Conservation (phyloP, 805 yeast genomes). For the Candida xiaguanensis region DNA sequence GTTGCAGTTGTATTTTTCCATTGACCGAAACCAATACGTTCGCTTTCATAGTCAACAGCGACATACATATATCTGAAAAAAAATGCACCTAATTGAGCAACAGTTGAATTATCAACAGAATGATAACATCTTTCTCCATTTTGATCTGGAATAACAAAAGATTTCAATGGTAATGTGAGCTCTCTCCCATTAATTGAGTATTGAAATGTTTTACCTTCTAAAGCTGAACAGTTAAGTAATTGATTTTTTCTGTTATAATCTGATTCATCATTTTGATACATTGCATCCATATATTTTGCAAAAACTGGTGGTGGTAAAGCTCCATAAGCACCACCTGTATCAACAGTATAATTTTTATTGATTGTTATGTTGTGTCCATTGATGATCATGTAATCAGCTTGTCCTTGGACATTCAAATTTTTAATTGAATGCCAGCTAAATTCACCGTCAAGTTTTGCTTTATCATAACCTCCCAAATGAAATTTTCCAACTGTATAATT, state of each 20-base stretch:
- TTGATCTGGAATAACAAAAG: neutral
- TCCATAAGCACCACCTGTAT: neutral
- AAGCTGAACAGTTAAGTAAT: neutral
- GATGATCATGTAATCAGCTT: neutral
- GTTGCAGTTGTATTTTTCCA: conserved; percentile 1
- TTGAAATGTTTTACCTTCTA: neutral
- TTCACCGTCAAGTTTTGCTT: neutral
- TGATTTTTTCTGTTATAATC: neutral
- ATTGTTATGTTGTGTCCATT: neutral
- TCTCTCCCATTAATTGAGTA: neutral
- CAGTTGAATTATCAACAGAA: neutral
- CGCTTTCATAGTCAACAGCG: conserved; percentile 3
- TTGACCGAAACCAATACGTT: neutral
- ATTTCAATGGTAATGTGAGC: neutral
- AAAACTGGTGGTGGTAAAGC: neutral
- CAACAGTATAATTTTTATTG: neutral
- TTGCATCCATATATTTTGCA: neutral
- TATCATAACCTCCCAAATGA: neutral
- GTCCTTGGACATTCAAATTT: neutral
- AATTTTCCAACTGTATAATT: neutral
- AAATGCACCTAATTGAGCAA: neutral
- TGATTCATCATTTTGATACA: neutral
- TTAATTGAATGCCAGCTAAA: neutral
- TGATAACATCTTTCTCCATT: neutral
- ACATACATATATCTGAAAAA: conserved; percentile 2